Conservation (phyloP, 1,139 yeast species). For the Debaryomycetaceae sp. region DNA sequence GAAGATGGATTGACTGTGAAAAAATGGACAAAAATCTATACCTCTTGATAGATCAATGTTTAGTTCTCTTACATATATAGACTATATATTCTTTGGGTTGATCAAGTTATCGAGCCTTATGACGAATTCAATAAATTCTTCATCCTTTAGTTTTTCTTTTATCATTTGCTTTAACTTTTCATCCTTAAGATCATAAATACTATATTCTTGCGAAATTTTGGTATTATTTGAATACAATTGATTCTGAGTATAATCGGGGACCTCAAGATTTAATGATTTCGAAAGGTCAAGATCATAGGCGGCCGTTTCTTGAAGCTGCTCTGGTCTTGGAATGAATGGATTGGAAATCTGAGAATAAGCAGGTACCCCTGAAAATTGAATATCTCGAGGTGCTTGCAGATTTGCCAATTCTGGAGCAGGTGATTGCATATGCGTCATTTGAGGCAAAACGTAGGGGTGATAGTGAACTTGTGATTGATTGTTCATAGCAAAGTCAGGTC, state of each 20-base stretch:
- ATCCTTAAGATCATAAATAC: constrained; percentile 11
- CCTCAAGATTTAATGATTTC: neutral
- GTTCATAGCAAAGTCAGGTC: neutral
- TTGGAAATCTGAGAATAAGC: neutral
- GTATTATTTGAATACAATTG: neutral
- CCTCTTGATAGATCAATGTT: too few relatives aligned
- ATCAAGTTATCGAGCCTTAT: constrained; percentile 7
- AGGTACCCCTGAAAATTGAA: neutral
- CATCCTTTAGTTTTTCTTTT: constrained; percentile 7
- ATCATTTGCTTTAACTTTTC: constrained; percentile 10
- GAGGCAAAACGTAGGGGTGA: neutral
- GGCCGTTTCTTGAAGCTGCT: neutral
- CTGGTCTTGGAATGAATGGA: neutral
- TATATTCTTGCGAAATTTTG: neutral
- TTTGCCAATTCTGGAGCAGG: neutral
- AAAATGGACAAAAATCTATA: constrained; percentile 42
- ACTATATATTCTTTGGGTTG: constrained; percentile 1
- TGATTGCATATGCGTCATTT: neutral
- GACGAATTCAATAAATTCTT: constrained; percentile 9
- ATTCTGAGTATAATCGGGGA: neutral
- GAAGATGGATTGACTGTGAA: constrained; percentile 57
- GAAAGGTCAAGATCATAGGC: neutral
- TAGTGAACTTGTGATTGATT: neutral
- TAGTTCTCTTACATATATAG: too few relatives aligned
- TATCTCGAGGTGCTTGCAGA: neutral